Evolutionary conservation across 2,329 filamentous ascomycete genomes (phyloP).

Genomic region (Coniochaeta sp.): DNA sequence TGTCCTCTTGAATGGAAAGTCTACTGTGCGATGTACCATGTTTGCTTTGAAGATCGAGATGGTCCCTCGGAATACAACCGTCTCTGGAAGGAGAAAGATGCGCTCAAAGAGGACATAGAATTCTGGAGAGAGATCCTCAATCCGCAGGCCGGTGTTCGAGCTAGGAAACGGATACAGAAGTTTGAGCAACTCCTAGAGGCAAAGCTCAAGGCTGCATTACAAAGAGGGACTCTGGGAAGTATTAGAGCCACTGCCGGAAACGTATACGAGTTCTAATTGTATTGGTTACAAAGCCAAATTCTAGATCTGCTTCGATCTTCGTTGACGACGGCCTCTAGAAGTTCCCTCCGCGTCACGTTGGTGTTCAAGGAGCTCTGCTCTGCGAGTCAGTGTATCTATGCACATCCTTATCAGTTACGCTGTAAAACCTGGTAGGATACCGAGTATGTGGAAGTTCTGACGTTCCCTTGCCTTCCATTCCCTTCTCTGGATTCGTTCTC

Average conservation of each 20-base stretch:
- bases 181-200: constrained; percentile 6
- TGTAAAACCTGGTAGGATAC: background rate
- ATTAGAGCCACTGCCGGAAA: background rate
- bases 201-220: background rate
- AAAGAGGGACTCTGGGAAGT: background rate
- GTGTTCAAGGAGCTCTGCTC: too few relatives aligned
- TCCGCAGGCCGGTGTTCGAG: constrained; percentile 10
- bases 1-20: constrained; percentile 33
- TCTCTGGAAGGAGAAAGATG: constrained; percentile 14
- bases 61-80: constrained; percentile 8
- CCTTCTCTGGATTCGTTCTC: background rate
- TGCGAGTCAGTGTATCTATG: too few relatives aligned
- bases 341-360: too few relatives aligned
- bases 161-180: constrained; percentile 13
- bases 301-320: too few relatives aligned
- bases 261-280: background rate
- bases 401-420: too few relatives aligned
- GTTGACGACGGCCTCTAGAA: too few relatives aligned
- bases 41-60: constrained; percentile 20
- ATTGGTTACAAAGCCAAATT: too few relatives aligned
- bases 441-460: background rate
- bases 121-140: constrained; percentile 13
- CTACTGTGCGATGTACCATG: constrained; percentile 24
- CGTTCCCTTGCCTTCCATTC: background rate
- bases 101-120: constrained; percentile 9